Conservation (phyloP, 2,329 filamentous ascomycete genomes). For the Scytalidium lignicola region DNA sequence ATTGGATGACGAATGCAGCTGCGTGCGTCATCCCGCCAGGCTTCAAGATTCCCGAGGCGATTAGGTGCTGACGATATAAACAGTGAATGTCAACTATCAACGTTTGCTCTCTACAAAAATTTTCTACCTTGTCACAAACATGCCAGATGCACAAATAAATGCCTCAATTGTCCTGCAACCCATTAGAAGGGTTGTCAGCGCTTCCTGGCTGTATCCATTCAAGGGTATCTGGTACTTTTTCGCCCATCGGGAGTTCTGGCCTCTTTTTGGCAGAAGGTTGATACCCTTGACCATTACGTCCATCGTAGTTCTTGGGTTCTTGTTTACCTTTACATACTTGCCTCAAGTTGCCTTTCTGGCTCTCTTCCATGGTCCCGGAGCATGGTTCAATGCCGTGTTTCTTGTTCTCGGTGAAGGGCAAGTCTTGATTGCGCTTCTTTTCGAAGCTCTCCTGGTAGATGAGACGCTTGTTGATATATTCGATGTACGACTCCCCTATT, state of each 20-base stretch:
- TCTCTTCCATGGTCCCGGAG: constrained; percentile 80
- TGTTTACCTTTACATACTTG: constrained; percentile 84
- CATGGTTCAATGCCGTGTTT: constrained; percentile 86
- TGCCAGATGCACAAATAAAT: background rate
- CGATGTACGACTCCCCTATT: constrained; percentile 48
- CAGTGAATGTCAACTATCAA: too few relatives aligned
- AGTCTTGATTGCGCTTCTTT: constrained; percentile 40
- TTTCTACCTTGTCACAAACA: background rate
- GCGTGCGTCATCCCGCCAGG: too few relatives aligned
- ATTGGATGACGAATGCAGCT: too few relatives aligned
- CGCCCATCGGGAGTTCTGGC: constrained; percentile 73
- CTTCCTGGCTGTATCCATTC: constrained; percentile 45
- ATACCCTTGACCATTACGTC: constrained; percentile 80
- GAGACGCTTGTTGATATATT: constrained; percentile 77
- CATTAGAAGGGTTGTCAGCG: constrained; percentile 13
- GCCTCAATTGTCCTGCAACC: background rate
- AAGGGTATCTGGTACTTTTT: constrained; percentile 80
- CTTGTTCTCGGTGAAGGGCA: constrained; percentile 73
- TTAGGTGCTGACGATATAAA: too few relatives aligned
- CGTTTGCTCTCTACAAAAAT: too few relatives aligned
- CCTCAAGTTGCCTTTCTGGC: constrained; percentile 86
- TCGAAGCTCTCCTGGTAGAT: constrained; percentile 78
- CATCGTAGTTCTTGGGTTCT: constrained; percentile 71
- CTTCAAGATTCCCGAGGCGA: too few relatives aligned
- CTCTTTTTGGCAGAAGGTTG: constrained; percentile 71